Base-by-base conservation (phyloP, 306 rosid species). In the Trichosanthes cucumerina region DNA sequence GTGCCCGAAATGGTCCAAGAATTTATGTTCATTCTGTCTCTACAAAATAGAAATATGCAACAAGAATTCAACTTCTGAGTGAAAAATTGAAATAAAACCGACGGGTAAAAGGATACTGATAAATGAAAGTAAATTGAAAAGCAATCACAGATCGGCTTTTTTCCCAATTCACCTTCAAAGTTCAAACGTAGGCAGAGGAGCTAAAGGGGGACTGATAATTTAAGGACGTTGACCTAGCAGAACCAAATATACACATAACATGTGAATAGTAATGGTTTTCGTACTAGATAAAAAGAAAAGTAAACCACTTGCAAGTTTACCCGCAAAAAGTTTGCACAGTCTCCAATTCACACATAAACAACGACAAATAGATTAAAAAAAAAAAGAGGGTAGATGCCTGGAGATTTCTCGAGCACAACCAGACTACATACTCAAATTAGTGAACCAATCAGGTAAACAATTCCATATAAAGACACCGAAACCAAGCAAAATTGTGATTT, bases 31-130 rank as follows among this genome's bases (percentile, higher is more conserved):
- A 41, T 41, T 68, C 75, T 41, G 75, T 41, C 52, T 68, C 75
- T 41, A 68, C 34, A 66, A 66, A 66, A 66, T 66, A 66, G 74
- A 68, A 68, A 68, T 68, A 68, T 39, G 52, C 74, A 68, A 68
- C 50, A 68, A 68, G 74, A 39, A 68, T n/a, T 68, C 18, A 68
- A 38, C 33, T 68, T 68, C n/a, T 0, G 52, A 68, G 75, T 68
- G n/a, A 68, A 24, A 68, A 39, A n/a, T 10, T 39, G 34, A 68
- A 49, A 68, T 68, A n/a, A 68, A 39, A 68, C 50, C 53, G 33
- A 68, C 7, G 75, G 53, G 75, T 41, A 39, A 68, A 39, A 68
- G 33, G 23, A 34, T 8, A 4, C n/a, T 43, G 57, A 24, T 46
- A 15, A 43, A 44, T n/a, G 21, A 46, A 43, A 71, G 75, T 15